Percentiles rank a stretch among this genome's conserved stretches.
These are phyloP conservation scores for Mortierella sp. DNA, from an alignment of 371 early-diverging fungal genomes.

Conservation along the genomic window DNA sequence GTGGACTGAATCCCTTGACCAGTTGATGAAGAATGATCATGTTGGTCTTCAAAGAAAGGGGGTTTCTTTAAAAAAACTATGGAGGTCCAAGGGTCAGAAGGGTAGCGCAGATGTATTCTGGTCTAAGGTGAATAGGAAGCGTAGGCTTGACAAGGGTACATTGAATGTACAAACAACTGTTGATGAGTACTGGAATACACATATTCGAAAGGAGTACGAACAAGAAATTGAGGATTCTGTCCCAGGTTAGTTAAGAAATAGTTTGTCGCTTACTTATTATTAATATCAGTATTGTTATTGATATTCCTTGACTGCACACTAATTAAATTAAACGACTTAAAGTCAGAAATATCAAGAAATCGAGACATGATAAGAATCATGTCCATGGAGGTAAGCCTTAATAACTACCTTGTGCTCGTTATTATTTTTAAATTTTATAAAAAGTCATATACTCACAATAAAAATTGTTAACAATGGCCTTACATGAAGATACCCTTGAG, in stretches of 20 bases:
- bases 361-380: no score
- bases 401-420: no score
- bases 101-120: constrained; percentile 16
- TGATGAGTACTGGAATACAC: constrained; percentile 15
- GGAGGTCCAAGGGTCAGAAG: constrained; percentile 14
- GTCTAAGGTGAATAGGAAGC: constrained; percentile 18
- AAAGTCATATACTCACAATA: no score
- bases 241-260: constrained; percentile 10
- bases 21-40: constrained; percentile 5
- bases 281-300: no score
- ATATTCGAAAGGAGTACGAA: constrained; percentile 10
- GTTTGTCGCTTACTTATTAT: no score
- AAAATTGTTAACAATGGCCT: no score
- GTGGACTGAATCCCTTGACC: constrained; percentile 19
- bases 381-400: no score
- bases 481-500: no score
- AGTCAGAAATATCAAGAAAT: no score
- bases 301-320: no score
- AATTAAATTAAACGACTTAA: no score
- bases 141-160: constrained; percentile 7
- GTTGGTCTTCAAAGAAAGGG: constrained; percentile 14
- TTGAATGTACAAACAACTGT: constrained; percentile 14
- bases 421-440: no score
- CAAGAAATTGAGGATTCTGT: constrained; percentile 6
- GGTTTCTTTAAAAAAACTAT: constrained; percentile 10